Evolutionary conservation across 805 yeast species (phyloP), one percentile per base, ranked within the genome.

Genomic region (Candida insectorum): DNA sequence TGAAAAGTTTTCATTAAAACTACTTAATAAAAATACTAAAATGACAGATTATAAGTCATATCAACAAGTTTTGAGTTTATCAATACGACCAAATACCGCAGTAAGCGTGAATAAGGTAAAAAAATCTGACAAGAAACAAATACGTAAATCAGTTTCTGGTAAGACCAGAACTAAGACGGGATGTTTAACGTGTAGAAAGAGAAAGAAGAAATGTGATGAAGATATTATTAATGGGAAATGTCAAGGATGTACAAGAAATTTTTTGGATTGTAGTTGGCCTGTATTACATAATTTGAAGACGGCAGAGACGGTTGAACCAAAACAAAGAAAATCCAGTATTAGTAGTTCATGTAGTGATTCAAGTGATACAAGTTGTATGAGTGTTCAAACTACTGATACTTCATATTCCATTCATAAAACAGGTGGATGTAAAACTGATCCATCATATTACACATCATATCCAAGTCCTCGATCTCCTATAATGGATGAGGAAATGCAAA

Each of bases 181-280:
- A 4, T 77, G 83, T 46, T 61, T 77, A 41, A 77, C 79, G 29
- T 79, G 86, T 52, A 65, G 84, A 33, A 69, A 72, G 40, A 69
- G 83, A 47, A 79, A 79, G 57, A 69, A 79, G 60, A 78, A 78
- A 59, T 78, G 85, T 54, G 82, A 77, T 46, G 75, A 75, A 41
- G 54, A 56, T 24, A 60, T 47, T 21, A 60, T 54, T 7, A 59
- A 58, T 36, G 72, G 72, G 5, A 67, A 67, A 42, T 67, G 73
- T 44, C 69, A 65, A 44, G 71, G 60, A 5, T 67, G 73, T 39
- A 54, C 63, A 5, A 51, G 73, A 39, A 67, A 67, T 54, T 66
- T 64, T 31, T 51, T 67, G 33, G 69, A 62, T 36, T 67, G 73
- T 38, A 54, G 63, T 39, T 67, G 73, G 73, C 62, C 69, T 3